Evolutionary conservation across 2,329 filamentous ascomycete genomes (phyloP).

Genomic region (Stachybotrys chlorohalonatus): DNA sequence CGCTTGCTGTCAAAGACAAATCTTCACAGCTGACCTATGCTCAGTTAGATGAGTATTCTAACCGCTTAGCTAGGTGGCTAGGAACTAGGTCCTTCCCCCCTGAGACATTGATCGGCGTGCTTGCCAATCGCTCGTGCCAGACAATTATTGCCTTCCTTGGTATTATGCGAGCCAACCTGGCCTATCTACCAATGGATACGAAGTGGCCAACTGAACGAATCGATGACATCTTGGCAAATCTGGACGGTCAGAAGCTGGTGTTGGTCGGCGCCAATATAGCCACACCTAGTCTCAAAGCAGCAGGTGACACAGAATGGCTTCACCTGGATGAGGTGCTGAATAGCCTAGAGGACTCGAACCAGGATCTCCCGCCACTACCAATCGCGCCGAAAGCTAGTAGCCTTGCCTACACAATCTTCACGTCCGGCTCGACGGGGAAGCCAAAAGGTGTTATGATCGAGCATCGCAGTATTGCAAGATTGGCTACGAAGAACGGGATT

Average conservation of each 20-base stretch:
- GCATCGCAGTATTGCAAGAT: neutral
- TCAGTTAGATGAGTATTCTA: conserved; percentile 4
- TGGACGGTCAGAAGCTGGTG: conserved; percentile 1
- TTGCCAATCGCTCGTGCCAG: conserved; percentile 9
- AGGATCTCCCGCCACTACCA: neutral
- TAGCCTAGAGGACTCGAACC: no score
- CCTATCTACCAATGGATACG: conserved; percentile 14
- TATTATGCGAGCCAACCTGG: conserved; percentile 15
- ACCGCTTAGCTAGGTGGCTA: conserved; percentile 2
- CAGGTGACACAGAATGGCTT: no score
- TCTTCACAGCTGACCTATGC: conserved; percentile 4
- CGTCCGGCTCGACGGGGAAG: conserved; percentile 10
- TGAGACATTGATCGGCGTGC: conserved; percentile 10
- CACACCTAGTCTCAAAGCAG: no score
- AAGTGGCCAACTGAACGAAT: conserved; percentile 9
- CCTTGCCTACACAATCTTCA: conserved; percentile 8
- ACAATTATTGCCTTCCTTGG: conserved; percentile 13
- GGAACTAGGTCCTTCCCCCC: neutral
- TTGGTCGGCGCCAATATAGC: no score
- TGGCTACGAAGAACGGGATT: no score
- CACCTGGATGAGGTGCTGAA: no score
- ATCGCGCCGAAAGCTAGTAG: no score
- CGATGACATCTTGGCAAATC: conserved; percentile 7
- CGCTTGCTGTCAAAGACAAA: conserved; percentile 4
- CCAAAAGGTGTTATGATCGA: conserved; percentile 9